phyloP scores from a whole-genome alignment of 768 basidiomycete species.

The Pisolithus tinctorius region DNA sequence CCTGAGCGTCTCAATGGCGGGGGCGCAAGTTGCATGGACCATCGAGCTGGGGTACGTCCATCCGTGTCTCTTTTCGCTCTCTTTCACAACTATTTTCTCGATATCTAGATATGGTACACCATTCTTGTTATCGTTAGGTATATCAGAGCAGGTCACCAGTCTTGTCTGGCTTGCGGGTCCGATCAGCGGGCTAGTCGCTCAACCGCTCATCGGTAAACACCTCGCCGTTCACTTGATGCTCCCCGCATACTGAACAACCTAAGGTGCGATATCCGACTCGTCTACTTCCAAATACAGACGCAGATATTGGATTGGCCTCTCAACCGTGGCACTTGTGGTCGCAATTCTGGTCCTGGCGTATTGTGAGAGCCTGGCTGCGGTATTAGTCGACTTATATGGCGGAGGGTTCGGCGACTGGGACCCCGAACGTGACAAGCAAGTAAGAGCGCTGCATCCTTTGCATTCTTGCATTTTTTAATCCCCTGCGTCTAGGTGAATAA shows the following conservation, averaged over 20 bases:
- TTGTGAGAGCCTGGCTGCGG: constrained; percentile 62
- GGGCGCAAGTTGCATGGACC: constrained; percentile 93
- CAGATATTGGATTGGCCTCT: constrained; percentile 88
- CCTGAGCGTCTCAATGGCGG: constrained; percentile 87
- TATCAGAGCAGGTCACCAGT: constrained; percentile 86
- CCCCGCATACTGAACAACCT: constrained; percentile 5
- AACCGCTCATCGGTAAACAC: constrained; percentile 87
- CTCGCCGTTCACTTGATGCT: neutral
- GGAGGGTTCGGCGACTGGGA: constrained; percentile 85
- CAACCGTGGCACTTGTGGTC: constrained; percentile 71
- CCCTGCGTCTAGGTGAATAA: constrained; percentile 44
- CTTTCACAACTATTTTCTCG: constrained; percentile 33
- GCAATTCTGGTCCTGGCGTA: constrained; percentile 81
- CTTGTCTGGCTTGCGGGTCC: constrained; percentile 96
- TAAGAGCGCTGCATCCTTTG: constrained; percentile 23
- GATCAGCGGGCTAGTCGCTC: constrained; percentile 89
- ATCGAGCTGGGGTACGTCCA: constrained; percentile 79
- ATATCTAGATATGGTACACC: constrained; percentile 90
- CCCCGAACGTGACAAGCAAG: constrained; percentile 58
- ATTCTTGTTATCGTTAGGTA: constrained; percentile 71
- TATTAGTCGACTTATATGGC: constrained; percentile 72
- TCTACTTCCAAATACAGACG: constrained; percentile 87
- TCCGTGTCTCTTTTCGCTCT: neutral
- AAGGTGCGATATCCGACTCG: constrained; percentile 93
- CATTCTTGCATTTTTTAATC: neutral